A percentile compares a stretch with the other conserved stretches of the same genome.
phyloP scores from a whole-genome alignment of 1,284 basidiomycete species.

The Jaminaea rosea region DNA sequence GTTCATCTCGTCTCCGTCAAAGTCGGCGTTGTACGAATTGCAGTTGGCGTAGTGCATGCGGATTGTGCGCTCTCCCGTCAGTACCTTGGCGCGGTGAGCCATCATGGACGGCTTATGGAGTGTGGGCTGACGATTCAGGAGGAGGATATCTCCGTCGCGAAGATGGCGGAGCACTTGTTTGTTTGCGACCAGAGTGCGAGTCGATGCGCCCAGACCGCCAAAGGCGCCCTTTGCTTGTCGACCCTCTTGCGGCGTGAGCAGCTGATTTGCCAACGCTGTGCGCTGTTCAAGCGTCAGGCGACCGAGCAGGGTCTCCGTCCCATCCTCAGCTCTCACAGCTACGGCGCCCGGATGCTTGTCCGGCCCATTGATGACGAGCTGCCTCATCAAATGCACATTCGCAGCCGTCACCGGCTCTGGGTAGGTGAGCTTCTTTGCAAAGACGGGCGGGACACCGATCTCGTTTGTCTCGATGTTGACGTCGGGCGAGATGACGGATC shows the following conservation, averaged over 20 bases:
- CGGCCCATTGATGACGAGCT: constrained; percentile 85
- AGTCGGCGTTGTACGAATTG: constrained; percentile 99
- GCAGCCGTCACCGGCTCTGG: constrained; percentile 90
- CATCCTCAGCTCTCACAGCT: constrained; percentile 92
- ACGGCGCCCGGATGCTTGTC: constrained; percentile 84
- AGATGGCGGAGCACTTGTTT: constrained; percentile 98
- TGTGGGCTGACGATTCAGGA: constrained; percentile 96
- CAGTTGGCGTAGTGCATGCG: constrained; percentile 99
- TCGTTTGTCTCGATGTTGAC: constrained; percentile 99
- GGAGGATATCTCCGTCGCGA: constrained; percentile 86
- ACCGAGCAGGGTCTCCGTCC: constrained; percentile 50
- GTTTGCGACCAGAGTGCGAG: constrained; percentile 57
- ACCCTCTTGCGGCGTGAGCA: constrained; percentile 78
- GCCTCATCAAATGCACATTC: constrained; percentile 81
- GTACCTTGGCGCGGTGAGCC: constrained; percentile 85
- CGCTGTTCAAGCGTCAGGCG: constrained; percentile 75
- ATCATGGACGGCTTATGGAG: constrained; percentile 99
- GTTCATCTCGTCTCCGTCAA: constrained; percentile 99
- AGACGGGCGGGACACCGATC: constrained; percentile 95
- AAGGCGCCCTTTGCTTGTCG: constrained; percentile 40
- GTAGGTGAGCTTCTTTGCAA: constrained; percentile 92
- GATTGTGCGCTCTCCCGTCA: constrained; percentile 96
- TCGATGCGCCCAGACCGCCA: constrained; percentile 35
- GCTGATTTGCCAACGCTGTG: constrained; percentile 91
- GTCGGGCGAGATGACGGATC: constrained; percentile 98